Conservation (phyloP, 768 basidiomycete species). For the Sporobolomyces phaffii region DNA sequence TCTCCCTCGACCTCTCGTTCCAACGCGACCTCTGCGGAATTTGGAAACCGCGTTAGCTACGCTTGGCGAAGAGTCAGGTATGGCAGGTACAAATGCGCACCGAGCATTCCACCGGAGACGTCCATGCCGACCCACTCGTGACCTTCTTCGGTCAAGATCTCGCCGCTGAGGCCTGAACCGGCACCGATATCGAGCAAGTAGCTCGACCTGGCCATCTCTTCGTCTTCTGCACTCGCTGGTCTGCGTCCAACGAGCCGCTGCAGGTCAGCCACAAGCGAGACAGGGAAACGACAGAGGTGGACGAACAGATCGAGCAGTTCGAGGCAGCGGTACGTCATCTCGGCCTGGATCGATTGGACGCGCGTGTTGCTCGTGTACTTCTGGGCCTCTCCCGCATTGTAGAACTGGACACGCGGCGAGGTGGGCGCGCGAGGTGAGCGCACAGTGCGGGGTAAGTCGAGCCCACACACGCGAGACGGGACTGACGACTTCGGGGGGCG, state of each 20-base stretch:
- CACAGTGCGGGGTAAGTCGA: background rate
- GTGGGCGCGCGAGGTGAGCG: background rate
- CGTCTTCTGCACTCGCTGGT: constrained; percentile 6
- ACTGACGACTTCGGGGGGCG: constrained; percentile 84
- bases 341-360: constrained; percentile 90
- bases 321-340: constrained; percentile 93
- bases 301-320: constrained; percentile 74
- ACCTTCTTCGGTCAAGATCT: constrained; percentile 90
- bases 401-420: constrained; percentile 60
- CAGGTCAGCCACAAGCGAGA: background rate
- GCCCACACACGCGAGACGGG: background rate
- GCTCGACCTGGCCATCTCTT: constrained; percentile 58
- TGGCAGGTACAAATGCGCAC: constrained; percentile 50
- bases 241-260: background rate
- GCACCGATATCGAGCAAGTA: constrained; percentile 93
- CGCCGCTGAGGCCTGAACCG: constrained; percentile 91
- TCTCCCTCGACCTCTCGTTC: constrained; percentile 95
- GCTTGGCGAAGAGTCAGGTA: background rate
- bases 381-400: constrained; percentile 87
- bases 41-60: too few relatives aligned
- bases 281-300: background rate
- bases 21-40: constrained; percentile 73
- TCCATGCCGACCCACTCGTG: constrained; percentile 91
- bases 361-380: constrained; percentile 99
- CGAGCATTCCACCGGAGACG: constrained; percentile 93